Percentiles rank a stretch among this genome's conserved stretches.
phyloP scores from a whole-genome alignment of 176 grass and related monocot genomes.

The Oryza australiensis region DNA sequence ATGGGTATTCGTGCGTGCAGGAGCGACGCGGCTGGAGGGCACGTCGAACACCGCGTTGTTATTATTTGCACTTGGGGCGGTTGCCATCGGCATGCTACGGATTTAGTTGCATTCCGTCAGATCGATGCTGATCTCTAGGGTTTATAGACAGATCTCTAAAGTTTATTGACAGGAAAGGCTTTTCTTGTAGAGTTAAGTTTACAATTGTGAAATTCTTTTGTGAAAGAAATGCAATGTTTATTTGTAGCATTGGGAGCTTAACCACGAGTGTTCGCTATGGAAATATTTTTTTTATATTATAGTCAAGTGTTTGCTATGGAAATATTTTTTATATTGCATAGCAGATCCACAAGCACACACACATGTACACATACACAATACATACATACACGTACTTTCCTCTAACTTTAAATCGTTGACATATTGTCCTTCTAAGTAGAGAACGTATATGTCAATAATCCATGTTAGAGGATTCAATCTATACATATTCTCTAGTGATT shows the following conservation, averaged over 20 bases:
- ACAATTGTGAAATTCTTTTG: not conserved
- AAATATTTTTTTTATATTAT: too few species aligned
- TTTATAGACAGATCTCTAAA: not conserved
- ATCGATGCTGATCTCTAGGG: not conserved
- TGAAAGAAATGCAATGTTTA: not conserved
- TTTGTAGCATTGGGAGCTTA: too few species aligned
- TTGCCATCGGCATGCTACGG: not conserved
- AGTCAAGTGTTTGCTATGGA: too few species aligned
- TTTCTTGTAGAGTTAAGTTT: not conserved
- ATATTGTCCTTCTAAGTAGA: too few species aligned
- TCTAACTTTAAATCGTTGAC: too few species aligned
- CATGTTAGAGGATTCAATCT: too few species aligned
- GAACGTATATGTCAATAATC: too few species aligned
- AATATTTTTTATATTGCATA: too few species aligned
- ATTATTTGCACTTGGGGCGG: not conserved
- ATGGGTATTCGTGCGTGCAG: not conserved
- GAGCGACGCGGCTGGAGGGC: not conserved
- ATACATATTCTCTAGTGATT: too few species aligned
- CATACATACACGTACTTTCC: accelerated
- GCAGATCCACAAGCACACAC: too few species aligned
- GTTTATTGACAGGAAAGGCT: not conserved
- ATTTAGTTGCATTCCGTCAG: not conserved
- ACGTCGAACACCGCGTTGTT: not conserved
- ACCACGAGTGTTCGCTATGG: too few species aligned
- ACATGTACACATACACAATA: too few species aligned